Base-by-base conservation (phyloP, 139 green algal species). In the Coelastrella sp. region DNA sequence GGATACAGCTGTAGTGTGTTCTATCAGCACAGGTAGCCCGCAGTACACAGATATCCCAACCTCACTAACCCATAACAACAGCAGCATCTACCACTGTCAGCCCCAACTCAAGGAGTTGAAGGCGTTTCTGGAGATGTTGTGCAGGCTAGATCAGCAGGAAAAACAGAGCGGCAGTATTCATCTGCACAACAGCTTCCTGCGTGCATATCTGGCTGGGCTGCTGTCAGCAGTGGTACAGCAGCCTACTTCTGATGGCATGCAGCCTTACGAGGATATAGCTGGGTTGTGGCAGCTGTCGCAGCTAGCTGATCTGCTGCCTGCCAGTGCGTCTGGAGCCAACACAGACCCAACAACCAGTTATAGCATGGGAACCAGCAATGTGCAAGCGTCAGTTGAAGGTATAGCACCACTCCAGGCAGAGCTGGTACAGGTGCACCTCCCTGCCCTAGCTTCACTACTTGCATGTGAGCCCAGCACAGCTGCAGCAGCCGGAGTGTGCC, bases 401-500 rank as follows among this genome's bases (percentile, higher is more conserved):
- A n/a, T n/a, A n/a, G n/a, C n/a, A n/a, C n/a, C n/a, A n/a, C n/a
- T n/a, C n/a, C n/a, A n/a, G n/a, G 82, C 82, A 78, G 61, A 60
- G 60, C 4, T 88, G n/a, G n/a, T 57, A 63, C 7, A 22, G 58
- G 63, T n/a, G 1, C 57, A 63, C 17, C 63, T 88, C 12, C 27
- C 82, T 27, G 78, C 66, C 7, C 63, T 88, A 27, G 63, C 35
- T 72, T 14, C 12, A 24, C 66, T 79, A 57, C 82, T 79, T 35
- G 82, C 63, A 57, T 65, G 35, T n/a, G 22, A 8, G 3, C 19
- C 6, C 10, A 19, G 8, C 5, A 10, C 24, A 19, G 20, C 63
- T 11, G 35, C 82, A 61, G 63, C 82, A 65, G 82, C 82, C 79
- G 82, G 63, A 17, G 63, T 7, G 24, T 88, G 82, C 63, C 63